These are phyloP conservation scores for Saksenaea oblongispora DNA, from an alignment of 371 early-diverging fungal species.

Conservation along the genomic window DNA sequence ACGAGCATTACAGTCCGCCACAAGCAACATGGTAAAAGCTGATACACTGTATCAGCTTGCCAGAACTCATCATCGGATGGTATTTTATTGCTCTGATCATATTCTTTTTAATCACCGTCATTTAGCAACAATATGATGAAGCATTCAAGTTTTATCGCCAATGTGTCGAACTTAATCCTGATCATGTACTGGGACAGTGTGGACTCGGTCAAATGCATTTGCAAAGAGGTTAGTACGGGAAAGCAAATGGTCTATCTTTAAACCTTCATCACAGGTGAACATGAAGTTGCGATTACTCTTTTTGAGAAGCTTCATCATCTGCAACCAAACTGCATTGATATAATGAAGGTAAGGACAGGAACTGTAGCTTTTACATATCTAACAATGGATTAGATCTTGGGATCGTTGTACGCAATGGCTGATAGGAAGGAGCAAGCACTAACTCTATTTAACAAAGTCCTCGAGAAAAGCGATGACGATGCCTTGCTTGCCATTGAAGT, in stretches of 20 bases:
- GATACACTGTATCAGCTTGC: constrained; percentile 66
- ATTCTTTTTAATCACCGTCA: neutral
- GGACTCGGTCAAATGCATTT: constrained; percentile 78
- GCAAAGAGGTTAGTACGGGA: constrained; percentile 29
- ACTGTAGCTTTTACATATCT: neutral
- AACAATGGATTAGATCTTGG: constrained; percentile 42
- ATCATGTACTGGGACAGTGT: constrained; percentile 72
- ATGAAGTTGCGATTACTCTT: constrained; percentile 63
- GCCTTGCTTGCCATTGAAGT: constrained; percentile 61
- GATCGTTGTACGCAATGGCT: constrained; percentile 63
- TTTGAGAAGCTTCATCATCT: constrained; percentile 73
- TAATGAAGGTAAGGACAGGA: constrained; percentile 50
- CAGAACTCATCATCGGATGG: constrained; percentile 57
- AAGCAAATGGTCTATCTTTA: neutral
- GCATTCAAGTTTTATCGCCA: constrained; percentile 73
- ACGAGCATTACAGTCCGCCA: constrained; percentile 46
- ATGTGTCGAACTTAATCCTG: constrained; percentile 67
- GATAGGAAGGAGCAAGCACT: constrained; percentile 69
- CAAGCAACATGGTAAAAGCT: constrained; percentile 56
- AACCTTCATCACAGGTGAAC: constrained; percentile 32
- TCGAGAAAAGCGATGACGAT: constrained; percentile 55
- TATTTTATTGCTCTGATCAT: neutral
- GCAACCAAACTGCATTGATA: constrained; percentile 66
- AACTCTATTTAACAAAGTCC: constrained; percentile 60
- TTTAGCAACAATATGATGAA: constrained; percentile 59